Base-by-base conservation (phyloP, 2,329 filamentous ascomycete species). In the Phialophora verrucosa region DNA sequence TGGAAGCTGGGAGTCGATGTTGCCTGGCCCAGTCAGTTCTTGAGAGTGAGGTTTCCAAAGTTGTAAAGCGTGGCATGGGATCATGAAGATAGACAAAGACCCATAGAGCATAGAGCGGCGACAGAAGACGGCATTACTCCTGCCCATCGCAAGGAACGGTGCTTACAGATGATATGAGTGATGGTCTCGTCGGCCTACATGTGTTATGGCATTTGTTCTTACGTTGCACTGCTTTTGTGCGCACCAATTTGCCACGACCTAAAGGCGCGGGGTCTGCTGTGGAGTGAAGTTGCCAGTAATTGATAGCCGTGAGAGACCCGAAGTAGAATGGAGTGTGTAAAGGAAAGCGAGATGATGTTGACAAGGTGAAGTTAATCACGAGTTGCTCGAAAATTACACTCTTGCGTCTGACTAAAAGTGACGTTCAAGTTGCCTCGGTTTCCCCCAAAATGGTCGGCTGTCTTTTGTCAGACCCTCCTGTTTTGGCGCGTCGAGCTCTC, bases 1-100 rank as follows among this genome's bases (percentile, higher is more conserved):
- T 81, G 80, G 75, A 77, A 80, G 70, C 66, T 86, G 65, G 80
- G 78, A 3, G 77, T 85, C 0, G 79, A 83, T 66, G 75, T 85
- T 60, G 77, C 79, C 0, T 80, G 81, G 75, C 82, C 83, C 4
- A 77, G 71, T 53, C 84, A 86, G 71, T 85, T 84, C 70, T 67
- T 72, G 5, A 71, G 78, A 31, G 76, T 67, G 53, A 65, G 68
- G 47, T 72, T 73, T 60, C 71, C 66, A 1, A 70, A 69, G 56
- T 38, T 69, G 29, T 71, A 54, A 69, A 27, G 17, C 20, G 55
- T 4, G 29, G 53, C 53, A 20, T 17, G 29, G 25, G 4, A 25
- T 3, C 10, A 54, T 54, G n/a, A 11, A 8, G 44, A 61, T 61
- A 61, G 59, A 61, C 29, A 31, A 20, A 54, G 32, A 54, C 38